Evolutionary conservation across 768 basidiomycete species (phyloP).

Genomic region (Holtermannia corniformis): DNA sequence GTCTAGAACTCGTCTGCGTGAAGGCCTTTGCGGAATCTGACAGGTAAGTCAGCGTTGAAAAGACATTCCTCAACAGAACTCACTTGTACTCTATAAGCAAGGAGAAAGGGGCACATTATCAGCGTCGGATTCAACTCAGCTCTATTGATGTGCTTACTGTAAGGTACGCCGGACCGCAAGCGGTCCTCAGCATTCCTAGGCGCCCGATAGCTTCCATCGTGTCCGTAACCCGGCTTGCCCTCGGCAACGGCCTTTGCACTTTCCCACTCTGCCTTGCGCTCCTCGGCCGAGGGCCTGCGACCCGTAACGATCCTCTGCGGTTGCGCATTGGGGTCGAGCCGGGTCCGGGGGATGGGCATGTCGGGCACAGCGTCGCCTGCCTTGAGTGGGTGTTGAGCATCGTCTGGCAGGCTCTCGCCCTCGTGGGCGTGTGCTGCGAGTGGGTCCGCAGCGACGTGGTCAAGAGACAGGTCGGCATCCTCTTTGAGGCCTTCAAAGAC

Average conservation of each 20-base stretch:
- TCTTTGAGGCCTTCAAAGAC: slow-evolving; percentile 65
- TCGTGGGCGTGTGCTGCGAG: slow-evolving; percentile 37
- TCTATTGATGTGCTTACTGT: slow-evolving; percentile 28
- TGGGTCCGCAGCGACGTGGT: slow-evolving; percentile 41
- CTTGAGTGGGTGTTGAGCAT: slow-evolving; percentile 28
- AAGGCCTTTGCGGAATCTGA: slow-evolving; percentile 34
- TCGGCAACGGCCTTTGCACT: slow-evolving; percentile 47
- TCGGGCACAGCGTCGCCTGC: slow-evolving; percentile 2
- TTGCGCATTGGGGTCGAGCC: neutral
- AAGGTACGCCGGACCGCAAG: slow-evolving; percentile 52
- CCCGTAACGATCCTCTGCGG: slow-evolving; percentile 1
- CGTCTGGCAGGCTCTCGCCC: slow-evolving; percentile 23
- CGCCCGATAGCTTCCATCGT: slow-evolving; percentile 56
- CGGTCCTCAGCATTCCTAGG: slow-evolving; percentile 68
- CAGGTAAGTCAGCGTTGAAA: neutral
- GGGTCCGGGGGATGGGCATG: neutral
- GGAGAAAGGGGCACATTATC: too few relatives aligned
- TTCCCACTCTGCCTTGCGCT: slow-evolving; percentile 32
- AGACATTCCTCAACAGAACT: slow-evolving; percentile 3
- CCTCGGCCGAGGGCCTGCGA: neutral
- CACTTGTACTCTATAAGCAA: slow-evolving; percentile 27
- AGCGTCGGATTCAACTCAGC: slow-evolving; percentile 1
- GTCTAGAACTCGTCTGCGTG: slow-evolving; percentile 32
- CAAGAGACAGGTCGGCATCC: slow-evolving; percentile 53
- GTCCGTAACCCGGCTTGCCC: slow-evolving; percentile 62